Conservation (phyloP, 495 filamentous ascomycete genomes). For the Xylaria nigripes region DNA sequence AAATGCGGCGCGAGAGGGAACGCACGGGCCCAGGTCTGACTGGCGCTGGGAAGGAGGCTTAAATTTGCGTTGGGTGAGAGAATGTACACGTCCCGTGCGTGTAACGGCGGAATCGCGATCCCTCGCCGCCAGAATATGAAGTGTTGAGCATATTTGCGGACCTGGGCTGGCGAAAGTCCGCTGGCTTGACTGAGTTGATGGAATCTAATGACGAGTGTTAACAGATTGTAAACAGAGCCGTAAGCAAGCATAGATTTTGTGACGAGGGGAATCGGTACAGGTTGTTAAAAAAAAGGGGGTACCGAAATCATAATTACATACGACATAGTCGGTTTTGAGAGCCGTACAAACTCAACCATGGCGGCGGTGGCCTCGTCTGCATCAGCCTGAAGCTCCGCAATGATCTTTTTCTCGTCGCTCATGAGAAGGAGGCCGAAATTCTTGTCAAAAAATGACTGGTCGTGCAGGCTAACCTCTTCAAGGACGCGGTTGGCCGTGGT, state of each 20-base stretch:
- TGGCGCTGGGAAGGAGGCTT: slow-evolving; percentile 60
- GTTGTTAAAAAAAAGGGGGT: too few species aligned
- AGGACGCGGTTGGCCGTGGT: slow-evolving; percentile 75
- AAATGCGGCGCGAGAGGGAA: slow-evolving; percentile 78
- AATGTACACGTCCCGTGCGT: slow-evolving; percentile 86
- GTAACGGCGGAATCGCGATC: slow-evolving; percentile 82
- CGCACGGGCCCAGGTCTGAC: slow-evolving; percentile 58
- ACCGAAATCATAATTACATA: slow-evolving; percentile 19
- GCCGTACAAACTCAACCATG: slow-evolving; percentile 74
- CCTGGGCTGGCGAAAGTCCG: slow-evolving; percentile 63
- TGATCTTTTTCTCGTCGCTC: slow-evolving; percentile 71
- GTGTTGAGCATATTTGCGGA: slow-evolving; percentile 79
- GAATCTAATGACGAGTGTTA: slow-evolving; percentile 40
- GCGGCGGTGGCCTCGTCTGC: slow-evolving; percentile 60
- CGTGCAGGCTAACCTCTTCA: slow-evolving; percentile 53
- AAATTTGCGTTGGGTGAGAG: slow-evolving; percentile 86
- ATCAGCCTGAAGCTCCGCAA: slow-evolving; percentile 74
- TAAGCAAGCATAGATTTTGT: background rate
- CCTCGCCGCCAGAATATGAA: slow-evolving; percentile 93
- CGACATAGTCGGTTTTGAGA: slow-evolving; percentile 77
- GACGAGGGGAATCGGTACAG: background rate
- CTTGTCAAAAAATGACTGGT: slow-evolving; percentile 59
- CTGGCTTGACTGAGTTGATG: slow-evolving; percentile 67
- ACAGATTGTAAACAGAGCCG: background rate
- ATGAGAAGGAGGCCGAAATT: slow-evolving; percentile 83